Conservation (phyloP, 176 grass and related monocot species). For the Bolboschoenus planiculmis region DNA sequence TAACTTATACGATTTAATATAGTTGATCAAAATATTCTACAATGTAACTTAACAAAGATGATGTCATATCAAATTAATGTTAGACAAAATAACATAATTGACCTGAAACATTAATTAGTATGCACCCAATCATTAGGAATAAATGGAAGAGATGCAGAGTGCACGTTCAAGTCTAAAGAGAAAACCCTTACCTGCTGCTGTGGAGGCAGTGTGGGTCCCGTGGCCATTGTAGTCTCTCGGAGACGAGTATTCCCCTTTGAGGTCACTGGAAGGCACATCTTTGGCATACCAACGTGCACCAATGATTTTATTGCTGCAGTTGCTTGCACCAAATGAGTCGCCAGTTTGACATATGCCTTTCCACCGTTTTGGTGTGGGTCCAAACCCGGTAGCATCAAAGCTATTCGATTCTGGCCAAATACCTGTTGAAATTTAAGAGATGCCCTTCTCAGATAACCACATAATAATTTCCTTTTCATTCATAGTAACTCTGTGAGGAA, state of each 20-base stretch:
- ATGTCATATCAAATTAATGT: slow-evolving; percentile 24
- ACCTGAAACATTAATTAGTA: neutral
- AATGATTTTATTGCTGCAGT: slow-evolving; percentile 55
- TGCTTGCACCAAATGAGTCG: neutral
- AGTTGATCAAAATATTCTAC: neutral
- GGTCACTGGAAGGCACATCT: neutral
- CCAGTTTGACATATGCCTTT: slow-evolving; percentile 38
- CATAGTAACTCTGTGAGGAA: neutral
- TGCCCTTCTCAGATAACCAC: too few species aligned
- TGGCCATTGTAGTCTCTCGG: slow-evolving; percentile 26
- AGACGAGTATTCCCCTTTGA: slow-evolving; percentile 25
- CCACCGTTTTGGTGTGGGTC: slow-evolving; percentile 34
- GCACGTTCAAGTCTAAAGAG: neutral
- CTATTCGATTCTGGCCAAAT: slow-evolving; percentile 67
- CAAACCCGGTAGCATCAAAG: slow-evolving; percentile 36
- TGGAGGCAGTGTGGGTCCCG: slow-evolving; percentile 42
- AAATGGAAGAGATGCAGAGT: neutral
- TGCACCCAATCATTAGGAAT: neutral
- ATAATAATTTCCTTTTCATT: too few species aligned
- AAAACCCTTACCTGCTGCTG: slow-evolving; percentile 22
- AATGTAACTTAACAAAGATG: neutral
- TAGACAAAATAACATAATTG: neutral
- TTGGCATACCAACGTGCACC: slow-evolving; percentile 40
- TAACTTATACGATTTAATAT: neutral
- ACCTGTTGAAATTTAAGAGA: slow-evolving; percentile 2